Evolutionary conservation across 176 grass and related monocot genomes (phyloP).

Genomic region (Oryza officinalis): DNA sequence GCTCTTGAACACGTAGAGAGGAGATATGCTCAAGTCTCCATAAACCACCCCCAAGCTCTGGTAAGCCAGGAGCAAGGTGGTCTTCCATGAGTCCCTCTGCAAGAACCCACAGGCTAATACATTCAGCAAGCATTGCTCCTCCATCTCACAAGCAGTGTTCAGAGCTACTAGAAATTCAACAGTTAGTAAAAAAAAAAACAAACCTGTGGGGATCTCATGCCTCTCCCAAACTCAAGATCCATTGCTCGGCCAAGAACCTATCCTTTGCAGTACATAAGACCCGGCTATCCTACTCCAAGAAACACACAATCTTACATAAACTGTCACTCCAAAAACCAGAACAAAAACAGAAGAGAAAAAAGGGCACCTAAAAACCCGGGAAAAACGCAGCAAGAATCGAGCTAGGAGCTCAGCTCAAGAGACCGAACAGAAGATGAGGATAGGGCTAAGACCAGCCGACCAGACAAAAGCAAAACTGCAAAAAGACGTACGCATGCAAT

Average conservation of each 20-base stretch:
- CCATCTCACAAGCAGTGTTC: not conserved
- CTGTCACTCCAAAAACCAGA: not conserved
- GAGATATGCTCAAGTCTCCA: slow-evolving; percentile 94
- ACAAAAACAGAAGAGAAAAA: not conserved
- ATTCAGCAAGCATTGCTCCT: slow-evolving; percentile 29
- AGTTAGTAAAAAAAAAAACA: not conserved
- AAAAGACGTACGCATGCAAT: slow-evolving; percentile 51
- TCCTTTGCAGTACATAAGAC: slow-evolving; percentile 7
- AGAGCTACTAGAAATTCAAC: not conserved
- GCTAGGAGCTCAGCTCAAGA: slow-evolving; percentile 13
- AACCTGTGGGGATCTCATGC: slow-evolving; percentile 53
- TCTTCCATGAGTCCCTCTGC: slow-evolving; percentile 92
- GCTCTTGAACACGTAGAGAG: slow-evolving; percentile 91
- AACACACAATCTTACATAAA: slow-evolving; percentile 6
- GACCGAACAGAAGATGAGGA: not conserved
- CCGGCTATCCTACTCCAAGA: slow-evolving; percentile 11
- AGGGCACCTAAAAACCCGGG: slow-evolving; percentile 10
- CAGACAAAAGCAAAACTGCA: slow-evolving; percentile 34
- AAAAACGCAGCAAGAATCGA: slow-evolving; percentile 16
- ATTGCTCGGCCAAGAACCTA: slow-evolving; percentile 41
- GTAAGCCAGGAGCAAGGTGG: slow-evolving; percentile 84
- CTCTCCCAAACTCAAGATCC: slow-evolving; percentile 71
- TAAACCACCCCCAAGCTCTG: slow-evolving; percentile 98
- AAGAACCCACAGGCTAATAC: slow-evolving; percentile 21
- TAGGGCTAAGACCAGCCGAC: slow-evolving; percentile 42